Percentiles rank a stretch among this genome's conserved stretches.
Evolutionary conservation across 179 eudicot genomes (phyloP).

Genomic region (Spergularia azorica): DNA sequence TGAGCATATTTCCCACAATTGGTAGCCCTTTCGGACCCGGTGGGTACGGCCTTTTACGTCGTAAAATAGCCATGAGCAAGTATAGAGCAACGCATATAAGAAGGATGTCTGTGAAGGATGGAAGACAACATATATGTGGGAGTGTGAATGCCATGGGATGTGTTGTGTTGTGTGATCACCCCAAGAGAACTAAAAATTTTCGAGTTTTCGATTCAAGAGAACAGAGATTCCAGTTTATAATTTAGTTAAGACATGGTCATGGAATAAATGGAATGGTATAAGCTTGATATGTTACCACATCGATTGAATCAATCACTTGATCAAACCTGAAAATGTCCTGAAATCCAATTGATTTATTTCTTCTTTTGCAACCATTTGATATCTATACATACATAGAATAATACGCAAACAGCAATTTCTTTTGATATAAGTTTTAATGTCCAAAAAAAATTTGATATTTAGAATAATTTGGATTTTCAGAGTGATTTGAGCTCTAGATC

Average conservation of each 20-base stretch:
- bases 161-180: not conserved
- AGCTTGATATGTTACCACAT: too few species aligned
- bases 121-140: constrained; percentile 7
- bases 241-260: not conserved
- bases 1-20: constrained; percentile 56
- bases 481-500: too few species aligned
- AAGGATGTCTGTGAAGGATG: constrained; percentile 15
- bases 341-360: too few species aligned
- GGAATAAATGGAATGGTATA: too few species aligned
- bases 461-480: too few species aligned
- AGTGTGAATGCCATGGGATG: constrained; percentile 16
- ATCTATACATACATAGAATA: too few species aligned
- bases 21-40: constrained; percentile 66
- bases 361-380: too few species aligned
- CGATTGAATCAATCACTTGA: too few species aligned
- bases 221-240: not conserved
- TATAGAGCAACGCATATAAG: constrained; percentile 3
- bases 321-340: too few species aligned
- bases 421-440: too few species aligned
- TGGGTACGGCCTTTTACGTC: constrained; percentile 35
- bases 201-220: not conserved
- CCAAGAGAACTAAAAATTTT: not conserved
- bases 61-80: constrained; percentile 8
- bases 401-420: too few species aligned
- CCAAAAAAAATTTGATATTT: too few species aligned